Evolutionary conservation across 2,329 filamentous ascomycete genomes (phyloP), one percentile per base, ranked within the genome.

Genomic region (Penicillium sp.): DNA sequence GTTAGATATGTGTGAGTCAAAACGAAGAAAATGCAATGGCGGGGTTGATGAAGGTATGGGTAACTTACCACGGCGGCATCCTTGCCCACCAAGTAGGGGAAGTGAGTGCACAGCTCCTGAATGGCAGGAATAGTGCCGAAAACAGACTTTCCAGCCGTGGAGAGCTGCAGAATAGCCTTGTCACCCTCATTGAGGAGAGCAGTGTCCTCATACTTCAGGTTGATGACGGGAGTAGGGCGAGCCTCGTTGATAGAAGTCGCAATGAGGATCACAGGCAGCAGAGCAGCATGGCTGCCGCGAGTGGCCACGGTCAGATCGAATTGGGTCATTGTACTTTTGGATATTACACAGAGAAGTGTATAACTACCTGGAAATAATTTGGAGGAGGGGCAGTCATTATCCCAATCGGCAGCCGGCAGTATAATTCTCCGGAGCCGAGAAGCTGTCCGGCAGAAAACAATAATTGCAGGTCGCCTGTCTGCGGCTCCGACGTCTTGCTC

Each of bases 211-310:
- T 76, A 79, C 56, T 64, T 72, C 63, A 80, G 76, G 30, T 68
- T 64, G 60, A 81, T 73, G 22, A 72, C 72, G 4, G 74, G 73
- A 44, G 61, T 72, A 6, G 73, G 72, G 22, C 75, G 73, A 12
- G 74, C 73, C 68, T 76, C 72, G 53, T 80, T 80, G 64, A 78
- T 71, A 7, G 76, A 80, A 33, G 74, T 73, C 12, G 77, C 79
- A 62, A 79, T 72, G 47, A 82, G 69, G 19, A 79, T 66, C 38
- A 75, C 75, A 17, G 79, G 80, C n/a, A 81, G 70, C 45, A 80
- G 58, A 5, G 71, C 68, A 38, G 79, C 73, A 64, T 79, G 77
- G 62, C 77, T 80, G 62, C 76, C 79, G 59, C 77, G 75, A 33
- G 73, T 73, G 33, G 79, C 78, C 68, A 80, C 67, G 33, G 70